Conservation (phyloP, 1,284 basidiomycete species). For the Irpex rosettiformis region DNA sequence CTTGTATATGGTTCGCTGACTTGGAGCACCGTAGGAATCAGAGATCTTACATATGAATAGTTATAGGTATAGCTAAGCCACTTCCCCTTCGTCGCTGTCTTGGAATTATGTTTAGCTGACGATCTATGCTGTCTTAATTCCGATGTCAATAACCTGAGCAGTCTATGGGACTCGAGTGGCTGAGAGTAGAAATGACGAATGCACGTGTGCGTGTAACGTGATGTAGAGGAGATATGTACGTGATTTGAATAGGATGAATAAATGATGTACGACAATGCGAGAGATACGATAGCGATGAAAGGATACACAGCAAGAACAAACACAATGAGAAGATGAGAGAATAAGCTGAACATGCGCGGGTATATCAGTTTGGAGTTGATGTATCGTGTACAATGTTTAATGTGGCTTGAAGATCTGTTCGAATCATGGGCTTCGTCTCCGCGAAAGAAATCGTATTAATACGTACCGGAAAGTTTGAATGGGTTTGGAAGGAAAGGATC, state of each 20-base stretch:
- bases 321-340: neutral
- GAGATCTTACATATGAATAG: too few relatives aligned
- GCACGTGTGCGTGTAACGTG: neutral
- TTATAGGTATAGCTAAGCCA: too few relatives aligned
- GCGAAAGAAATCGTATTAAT: neutral
- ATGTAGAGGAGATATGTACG: neutral
- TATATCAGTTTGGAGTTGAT: neutral
- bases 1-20: too few relatives aligned
- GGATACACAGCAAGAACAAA: neutral
- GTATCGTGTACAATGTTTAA: conserved; percentile 2
- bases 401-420: conserved; percentile 10
- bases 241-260: neutral
- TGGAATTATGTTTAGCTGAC: too few relatives aligned
- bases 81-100: too few relatives aligned
- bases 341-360: neutral
- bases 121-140: too few relatives aligned
- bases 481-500: conserved; percentile 30
- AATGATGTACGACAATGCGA: neutral
- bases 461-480: conserved; percentile 24
- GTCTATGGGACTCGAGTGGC: too few relatives aligned
- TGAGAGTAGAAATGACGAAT: neutral
- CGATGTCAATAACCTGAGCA: too few relatives aligned
- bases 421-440: neutral
- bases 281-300: neutral
- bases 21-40: too few relatives aligned